These are phyloP conservation scores for Neurospora sp. DNA, from an alignment of 495 filamentous ascomycete genomes.

Conservation along the genomic window DNA sequence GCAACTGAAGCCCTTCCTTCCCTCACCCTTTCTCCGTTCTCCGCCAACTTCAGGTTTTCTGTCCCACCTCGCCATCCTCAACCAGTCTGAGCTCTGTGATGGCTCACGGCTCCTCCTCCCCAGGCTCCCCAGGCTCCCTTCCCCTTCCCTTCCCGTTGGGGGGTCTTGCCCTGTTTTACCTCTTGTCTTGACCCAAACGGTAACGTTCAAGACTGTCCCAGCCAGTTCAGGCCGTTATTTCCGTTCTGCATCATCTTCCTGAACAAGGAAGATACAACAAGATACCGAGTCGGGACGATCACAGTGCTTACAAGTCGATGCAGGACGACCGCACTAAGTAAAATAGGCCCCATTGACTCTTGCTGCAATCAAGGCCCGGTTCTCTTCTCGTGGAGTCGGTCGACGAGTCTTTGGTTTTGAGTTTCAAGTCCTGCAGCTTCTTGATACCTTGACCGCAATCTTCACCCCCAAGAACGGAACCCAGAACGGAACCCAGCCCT, in stretches of 20 bases:
- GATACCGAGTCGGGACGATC: neutral
- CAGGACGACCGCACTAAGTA: neutral
- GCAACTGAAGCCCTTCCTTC: neutral
- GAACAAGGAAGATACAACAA: neutral
- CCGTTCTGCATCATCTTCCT: neutral
- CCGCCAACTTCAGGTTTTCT: neutral
- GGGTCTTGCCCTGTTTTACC: neutral
- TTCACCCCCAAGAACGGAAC: neutral
- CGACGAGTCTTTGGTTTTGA: neutral
- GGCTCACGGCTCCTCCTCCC: neutral
- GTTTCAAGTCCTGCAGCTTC: neutral
- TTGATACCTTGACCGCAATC: neutral
- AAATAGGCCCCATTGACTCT: neutral
- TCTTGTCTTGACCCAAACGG: neutral
- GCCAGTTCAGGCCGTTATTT: neutral
- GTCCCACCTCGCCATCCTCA: neutral
- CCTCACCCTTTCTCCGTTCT: neutral
- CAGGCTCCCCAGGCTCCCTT: neutral
- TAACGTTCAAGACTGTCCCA: neutral
- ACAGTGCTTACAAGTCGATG: neutral
- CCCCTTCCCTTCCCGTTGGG: neutral
- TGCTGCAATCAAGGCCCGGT: neutral
- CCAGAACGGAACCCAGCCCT: neutral
- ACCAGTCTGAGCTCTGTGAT: neutral
- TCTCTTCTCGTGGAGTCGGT: neutral